phyloP scores from a whole-genome alignment of 2,329 filamentous ascomycete genomes.

The Colletotrichum caudatum region DNA sequence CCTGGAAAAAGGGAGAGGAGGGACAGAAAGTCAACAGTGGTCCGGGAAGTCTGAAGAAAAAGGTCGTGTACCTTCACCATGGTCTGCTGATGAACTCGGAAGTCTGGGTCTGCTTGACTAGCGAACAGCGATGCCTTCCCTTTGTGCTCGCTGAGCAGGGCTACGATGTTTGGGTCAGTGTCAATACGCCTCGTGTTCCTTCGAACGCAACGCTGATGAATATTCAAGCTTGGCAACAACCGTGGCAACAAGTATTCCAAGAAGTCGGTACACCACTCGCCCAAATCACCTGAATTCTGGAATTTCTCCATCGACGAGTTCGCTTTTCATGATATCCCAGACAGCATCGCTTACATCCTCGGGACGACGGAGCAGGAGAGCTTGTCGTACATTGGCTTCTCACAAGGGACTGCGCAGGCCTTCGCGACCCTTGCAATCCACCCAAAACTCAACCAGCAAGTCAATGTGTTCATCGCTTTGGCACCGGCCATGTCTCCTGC shows the following conservation, averaged over 20 bases:
- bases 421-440: conserved; percentile 95
- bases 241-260: conserved; percentile 99
- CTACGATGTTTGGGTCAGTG: conserved; percentile 91
- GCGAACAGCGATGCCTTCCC: conserved; percentile 85
- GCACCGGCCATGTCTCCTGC: conserved; percentile 97
- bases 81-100: conserved; percentile 99
- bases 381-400: conserved; percentile 96
- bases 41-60: conserved; percentile 77
- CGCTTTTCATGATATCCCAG: conserved; percentile 95
- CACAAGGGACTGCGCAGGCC: conserved; percentile 95
- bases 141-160: conserved; percentile 91
- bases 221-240: conserved; percentile 86
- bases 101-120: conserved; percentile 95
- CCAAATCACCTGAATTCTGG: conserved; percentile 86
- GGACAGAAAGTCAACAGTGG: conserved; percentile 81
- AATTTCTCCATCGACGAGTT: conserved; percentile 99
- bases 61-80: conserved; percentile 93
- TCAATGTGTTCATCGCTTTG: conserved; percentile 95
- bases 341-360: conserved; percentile 93
- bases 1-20: conserved; percentile 85
- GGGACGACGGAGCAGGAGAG: conserved; percentile 84
- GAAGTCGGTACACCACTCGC: conserved; percentile 83
- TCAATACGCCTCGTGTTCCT: neutral
- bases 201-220: conserved; percentile 43
- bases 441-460: conserved; percentile 88